phyloP scores from a whole-genome alignment of 371 early-diverging fungal species.

The Mucor indicus region DNA sequence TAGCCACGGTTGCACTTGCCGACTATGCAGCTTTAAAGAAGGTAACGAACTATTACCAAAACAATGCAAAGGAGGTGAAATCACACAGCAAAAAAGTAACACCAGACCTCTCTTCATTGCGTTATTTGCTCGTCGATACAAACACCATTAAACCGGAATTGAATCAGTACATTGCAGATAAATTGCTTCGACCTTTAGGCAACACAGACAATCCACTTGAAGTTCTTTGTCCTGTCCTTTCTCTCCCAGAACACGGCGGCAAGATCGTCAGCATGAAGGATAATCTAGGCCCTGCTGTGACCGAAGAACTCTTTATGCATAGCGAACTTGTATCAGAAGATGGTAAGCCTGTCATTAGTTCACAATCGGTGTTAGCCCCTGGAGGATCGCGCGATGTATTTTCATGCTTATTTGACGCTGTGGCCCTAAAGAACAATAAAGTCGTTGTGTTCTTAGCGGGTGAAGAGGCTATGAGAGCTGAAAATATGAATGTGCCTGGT shows the following conservation, averaged over 20 bases:
- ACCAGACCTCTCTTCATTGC: conserved; percentile 59
- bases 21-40: conserved; percentile 64
- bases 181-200: conserved; percentile 61
- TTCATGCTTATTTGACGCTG: conserved; percentile 47
- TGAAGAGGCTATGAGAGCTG: conserved; percentile 21
- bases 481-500: conserved; percentile 2
- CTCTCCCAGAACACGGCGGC: conserved; percentile 71
- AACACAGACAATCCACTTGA: conserved; percentile 37
- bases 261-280: conserved; percentile 60
- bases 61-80: conserved; percentile 38
- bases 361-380: conserved; percentile 23
- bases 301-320: conserved; percentile 10
- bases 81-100: conserved; percentile 49
- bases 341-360: conserved; percentile 2
- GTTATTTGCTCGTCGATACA: conserved; percentile 63
- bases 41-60: conserved; percentile 41
- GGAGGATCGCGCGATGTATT: conserved; percentile 44
- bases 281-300: conserved; percentile 26
- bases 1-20: conserved; percentile 62
- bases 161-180: conserved; percentile 56
- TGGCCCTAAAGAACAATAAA: conserved; percentile 36
- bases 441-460: conserved; percentile 48
- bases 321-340: conserved; percentile 1
- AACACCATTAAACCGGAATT: conserved; percentile 50
- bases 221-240: conserved; percentile 62